Percentiles rank a stretch among this genome's conserved stretches.
Conservation (phyloP, 805 yeast genomes). For the Spathaspora passalidarum region DNA sequence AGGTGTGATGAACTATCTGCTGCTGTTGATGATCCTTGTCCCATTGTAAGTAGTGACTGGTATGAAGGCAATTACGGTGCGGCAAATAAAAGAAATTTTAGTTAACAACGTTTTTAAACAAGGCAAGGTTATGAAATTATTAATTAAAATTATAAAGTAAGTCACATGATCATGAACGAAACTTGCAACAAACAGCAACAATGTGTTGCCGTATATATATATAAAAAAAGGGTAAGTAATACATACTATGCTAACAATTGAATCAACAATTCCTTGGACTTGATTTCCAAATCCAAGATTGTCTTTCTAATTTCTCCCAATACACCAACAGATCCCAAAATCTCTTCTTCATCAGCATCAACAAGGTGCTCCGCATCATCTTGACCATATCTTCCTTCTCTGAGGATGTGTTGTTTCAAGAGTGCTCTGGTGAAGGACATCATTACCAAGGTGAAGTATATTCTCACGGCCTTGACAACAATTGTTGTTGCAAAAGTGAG, state of each 20-base stretch:
- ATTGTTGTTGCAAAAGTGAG: constrained; percentile 52
- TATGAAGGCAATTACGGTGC: too few species aligned
- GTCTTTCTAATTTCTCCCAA: constrained; percentile 18
- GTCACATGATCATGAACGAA: background rate
- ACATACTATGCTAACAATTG: constrained; percentile 16
- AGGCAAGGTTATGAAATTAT: background rate
- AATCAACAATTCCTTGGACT: constrained; percentile 26
- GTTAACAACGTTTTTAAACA: too few species aligned
- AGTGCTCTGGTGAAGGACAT: constrained; percentile 59
- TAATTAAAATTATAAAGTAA: background rate
- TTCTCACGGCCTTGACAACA: constrained; percentile 44
- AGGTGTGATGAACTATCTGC: constrained; percentile 15
- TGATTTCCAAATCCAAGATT: constrained; percentile 27
- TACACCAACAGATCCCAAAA: constrained; percentile 18
- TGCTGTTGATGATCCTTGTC: constrained; percentile 14
- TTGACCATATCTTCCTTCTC: constrained; percentile 20
- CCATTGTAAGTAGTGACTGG: constrained; percentile 19
- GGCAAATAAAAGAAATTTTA: too few species aligned
- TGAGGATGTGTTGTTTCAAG: constrained; percentile 32
- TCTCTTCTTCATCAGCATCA: constrained; percentile 27
- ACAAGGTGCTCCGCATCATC: constrained; percentile 9
- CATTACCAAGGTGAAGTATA: constrained; percentile 59
- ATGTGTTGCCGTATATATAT: background rate
- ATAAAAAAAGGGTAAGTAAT: background rate
- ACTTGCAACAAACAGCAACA: background rate